Conservation (phyloP, 2,329 filamentous ascomycete species). For the Fragosphaeria purpurea region DNA sequence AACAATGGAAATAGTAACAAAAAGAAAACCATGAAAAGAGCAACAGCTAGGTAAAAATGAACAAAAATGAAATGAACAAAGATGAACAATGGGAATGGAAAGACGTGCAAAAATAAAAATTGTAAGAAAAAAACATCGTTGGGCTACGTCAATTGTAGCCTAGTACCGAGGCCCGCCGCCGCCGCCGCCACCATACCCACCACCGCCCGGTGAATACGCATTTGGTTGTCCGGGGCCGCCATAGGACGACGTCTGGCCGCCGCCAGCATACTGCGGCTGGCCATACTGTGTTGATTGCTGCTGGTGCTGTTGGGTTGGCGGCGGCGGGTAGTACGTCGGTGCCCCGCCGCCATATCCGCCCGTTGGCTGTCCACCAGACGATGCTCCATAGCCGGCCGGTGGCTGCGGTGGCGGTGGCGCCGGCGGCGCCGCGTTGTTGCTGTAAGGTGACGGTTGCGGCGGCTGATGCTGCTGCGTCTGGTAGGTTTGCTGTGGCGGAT, state of each 20-base stretch:
- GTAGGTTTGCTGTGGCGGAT: neutral
- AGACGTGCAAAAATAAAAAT: neutral
- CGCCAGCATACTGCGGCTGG: slow-evolving; percentile 3
- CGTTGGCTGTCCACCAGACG: slow-evolving; percentile 14
- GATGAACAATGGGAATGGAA: neutral
- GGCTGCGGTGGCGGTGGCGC: slow-evolving; percentile 1
- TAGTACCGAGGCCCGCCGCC: slow-evolving; percentile 8
- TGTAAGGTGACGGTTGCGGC: neutral
- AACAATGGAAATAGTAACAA: too few relatives aligned
- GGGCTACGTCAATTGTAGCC: neutral
- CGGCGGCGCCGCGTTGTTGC: neutral
- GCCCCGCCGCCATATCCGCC: slow-evolving; percentile 15
- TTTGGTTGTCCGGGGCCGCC: slow-evolving; percentile 2
- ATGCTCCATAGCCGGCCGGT: neutral
- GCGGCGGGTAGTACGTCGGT: slow-evolving; percentile 7
- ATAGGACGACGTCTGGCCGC: neutral
- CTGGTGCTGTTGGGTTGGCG: slow-evolving; percentile 3
- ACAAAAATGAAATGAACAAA: neutral
- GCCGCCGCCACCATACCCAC: neutral
- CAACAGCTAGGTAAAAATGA: neutral
- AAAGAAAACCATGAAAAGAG: neutral
- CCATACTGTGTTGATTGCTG: slow-evolving; percentile 1
- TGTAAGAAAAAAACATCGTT: neutral
- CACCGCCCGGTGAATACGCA: slow-evolving; percentile 3
- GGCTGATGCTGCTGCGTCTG: neutral